Evolutionary conservation across 352 stramenopile species (phyloP).

Genomic region (Phytophthora tubulina): DNA sequence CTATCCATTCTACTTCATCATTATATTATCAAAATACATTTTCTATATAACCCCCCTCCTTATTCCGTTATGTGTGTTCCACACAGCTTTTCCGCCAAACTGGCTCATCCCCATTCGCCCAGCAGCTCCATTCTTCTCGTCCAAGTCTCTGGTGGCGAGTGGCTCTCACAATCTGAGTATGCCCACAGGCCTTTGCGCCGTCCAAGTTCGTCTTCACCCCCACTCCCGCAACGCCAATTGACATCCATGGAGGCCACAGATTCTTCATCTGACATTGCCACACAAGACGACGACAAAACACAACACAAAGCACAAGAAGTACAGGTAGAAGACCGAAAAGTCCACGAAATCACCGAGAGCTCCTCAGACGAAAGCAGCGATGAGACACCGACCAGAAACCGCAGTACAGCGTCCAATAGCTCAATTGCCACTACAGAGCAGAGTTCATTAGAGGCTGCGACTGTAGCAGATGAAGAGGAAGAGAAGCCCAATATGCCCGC

Average conservation of each 20-base stretch:
- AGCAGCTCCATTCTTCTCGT: not conserved
- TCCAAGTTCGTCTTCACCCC: slow-evolving; percentile 11
- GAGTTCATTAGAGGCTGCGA: slow-evolving; percentile 2
- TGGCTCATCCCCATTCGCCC: slow-evolving; percentile 25
- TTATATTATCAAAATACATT: not conserved
- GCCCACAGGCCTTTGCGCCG: slow-evolving; percentile 32
- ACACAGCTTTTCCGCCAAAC: slow-evolving; percentile 9
- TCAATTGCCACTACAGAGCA: not conserved
- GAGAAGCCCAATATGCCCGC: slow-evolving; percentile 18
- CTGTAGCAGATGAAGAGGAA: slow-evolving; percentile 23
- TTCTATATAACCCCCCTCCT: not conserved
- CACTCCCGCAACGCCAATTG: not conserved
- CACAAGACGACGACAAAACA: slow-evolving; percentile 5
- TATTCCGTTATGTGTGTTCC: not conserved
- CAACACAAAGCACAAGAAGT: not conserved
- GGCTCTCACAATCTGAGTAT: slow-evolving; percentile 43
- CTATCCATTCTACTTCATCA: not conserved
- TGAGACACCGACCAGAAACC: slow-evolving; percentile 13
- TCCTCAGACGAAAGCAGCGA: slow-evolving; percentile 48
- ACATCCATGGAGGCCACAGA: slow-evolving; percentile 26
- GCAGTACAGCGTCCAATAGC: not conserved
- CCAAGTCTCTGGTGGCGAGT: slow-evolving; percentile 29
- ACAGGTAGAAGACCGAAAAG: slow-evolving; percentile 11
- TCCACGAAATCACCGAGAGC: slow-evolving; percentile 54
- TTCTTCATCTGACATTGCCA: slow-evolving; percentile 4